Base-by-base conservation (phyloP, 2,329 filamentous ascomycete genomes). In the Aspergillus fructus region DNA sequence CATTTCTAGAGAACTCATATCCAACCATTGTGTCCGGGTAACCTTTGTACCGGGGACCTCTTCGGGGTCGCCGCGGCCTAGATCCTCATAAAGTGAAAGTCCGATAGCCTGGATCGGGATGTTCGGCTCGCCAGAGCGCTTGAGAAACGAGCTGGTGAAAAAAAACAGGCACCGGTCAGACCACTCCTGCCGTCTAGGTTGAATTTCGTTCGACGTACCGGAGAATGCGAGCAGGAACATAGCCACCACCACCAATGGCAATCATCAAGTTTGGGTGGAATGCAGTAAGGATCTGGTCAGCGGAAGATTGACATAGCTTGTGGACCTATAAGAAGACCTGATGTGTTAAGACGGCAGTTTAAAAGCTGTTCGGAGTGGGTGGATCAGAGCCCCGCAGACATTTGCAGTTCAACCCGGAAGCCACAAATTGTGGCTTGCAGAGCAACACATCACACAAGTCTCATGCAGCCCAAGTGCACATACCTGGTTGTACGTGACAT, bases 21-120 rank as follows among this genome's bases (percentile, higher is more conserved):
- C 94, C 57, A 99, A 87, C 94, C 94, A 99, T 84, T 99, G 94
- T 40, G 94, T 97, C 67, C 94, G 90, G 42, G 91, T 97, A 67
- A 99, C 94, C 80, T 96, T 94, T 64, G 91, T 97, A 65, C 93
- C 93, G 43, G 89, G 88, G 62, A 83, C 79, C 79, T 99, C 94
- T 69, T 91, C 82, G 56, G 81, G 78, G 51, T 79, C 79, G 58
- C 84, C 82, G 62, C 83, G 81, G 59, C 80, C 80, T 48, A 97
- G 88, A 62, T 87, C 83, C 80, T 99, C 94, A 82, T 99, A 99
- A 55, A 99, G 88, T 21, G 93, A 97, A 63, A 99, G 89, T 49
- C 94, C 94, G 75, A 99, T 99, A 64, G 94, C 94, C 83, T 99
- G 94, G 78, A 99, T 99, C 66, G 94, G 93, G 71, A 99, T 99